These are phyloP conservation scores for Paramecium sonneborni DNA, from an alignment of 73 alveolate species.

Conservation along the genomic window DNA sequence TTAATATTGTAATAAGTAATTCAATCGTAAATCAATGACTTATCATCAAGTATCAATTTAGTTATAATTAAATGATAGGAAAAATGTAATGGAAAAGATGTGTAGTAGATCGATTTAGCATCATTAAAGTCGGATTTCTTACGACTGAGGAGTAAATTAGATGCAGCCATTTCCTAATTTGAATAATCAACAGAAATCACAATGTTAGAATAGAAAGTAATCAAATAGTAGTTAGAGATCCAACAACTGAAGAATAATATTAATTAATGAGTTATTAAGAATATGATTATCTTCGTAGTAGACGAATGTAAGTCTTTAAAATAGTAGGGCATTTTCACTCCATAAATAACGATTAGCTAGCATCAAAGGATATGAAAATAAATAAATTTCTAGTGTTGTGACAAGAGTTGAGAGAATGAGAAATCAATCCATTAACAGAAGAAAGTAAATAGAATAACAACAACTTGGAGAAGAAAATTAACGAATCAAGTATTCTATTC, in stretches of 20 bases:
- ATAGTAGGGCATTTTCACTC: slow-evolving; percentile 22
- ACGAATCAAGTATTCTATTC: neutral
- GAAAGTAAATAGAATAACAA: neutral
- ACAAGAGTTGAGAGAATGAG: neutral
- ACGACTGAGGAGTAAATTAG: neutral
- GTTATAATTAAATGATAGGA: slow-evolving; percentile 1
- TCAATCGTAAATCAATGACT: slow-evolving; percentile 45
- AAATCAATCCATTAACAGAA: neutral
- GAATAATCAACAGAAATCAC: neutral
- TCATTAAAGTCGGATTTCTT: neutral
- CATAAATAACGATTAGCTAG: neutral
- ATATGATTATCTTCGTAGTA: neutral
- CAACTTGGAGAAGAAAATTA: neutral
- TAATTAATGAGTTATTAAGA: slow-evolving; percentile 32
- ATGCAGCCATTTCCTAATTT: slow-evolving; percentile 22
- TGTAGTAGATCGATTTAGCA: neutral
- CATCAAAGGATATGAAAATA: neutral
- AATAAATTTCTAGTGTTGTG: neutral
- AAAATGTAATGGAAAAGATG: slow-evolving; percentile 27
- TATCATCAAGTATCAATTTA: slow-evolving; percentile 11
- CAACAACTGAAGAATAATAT: slow-evolving; percentile 10
- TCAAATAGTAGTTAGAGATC: slow-evolving; percentile 25
- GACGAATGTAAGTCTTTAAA: slow-evolving; percentile 1
- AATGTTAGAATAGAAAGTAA: neutral
- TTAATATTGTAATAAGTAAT: slow-evolving; percentile 33